These are phyloP conservation scores for Lycium barbarum DNA, from an alignment of 257 asterid genomes.

Conservation along the genomic window DNA sequence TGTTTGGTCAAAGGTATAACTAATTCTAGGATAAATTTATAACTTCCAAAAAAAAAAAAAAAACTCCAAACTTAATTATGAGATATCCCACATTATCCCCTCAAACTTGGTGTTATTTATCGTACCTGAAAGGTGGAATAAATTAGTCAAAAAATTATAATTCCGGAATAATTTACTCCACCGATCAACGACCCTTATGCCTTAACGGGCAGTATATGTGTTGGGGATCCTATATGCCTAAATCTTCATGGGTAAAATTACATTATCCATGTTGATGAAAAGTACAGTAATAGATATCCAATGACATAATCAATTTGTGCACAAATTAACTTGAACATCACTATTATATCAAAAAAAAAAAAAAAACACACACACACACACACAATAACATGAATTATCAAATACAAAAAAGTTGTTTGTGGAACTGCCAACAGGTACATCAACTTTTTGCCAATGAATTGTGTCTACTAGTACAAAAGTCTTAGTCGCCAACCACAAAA, in stretches of 20 bases:
- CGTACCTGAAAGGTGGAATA: too few species aligned
- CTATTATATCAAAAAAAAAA: neutral
- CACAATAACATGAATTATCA: neutral
- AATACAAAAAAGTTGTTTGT: neutral
- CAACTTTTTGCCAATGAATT: neutral
- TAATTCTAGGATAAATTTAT: too few species aligned
- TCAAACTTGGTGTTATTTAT: too few species aligned
- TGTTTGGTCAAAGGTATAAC: too few species aligned
- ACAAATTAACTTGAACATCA: neutral
- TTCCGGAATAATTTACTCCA: too few species aligned
- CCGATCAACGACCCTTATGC: too few species aligned
- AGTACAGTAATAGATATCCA: neutral
- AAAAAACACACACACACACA: too few species aligned
- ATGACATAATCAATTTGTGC: neutral
- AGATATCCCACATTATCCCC: too few species aligned
- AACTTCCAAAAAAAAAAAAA: too few species aligned
- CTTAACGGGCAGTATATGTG: neutral
- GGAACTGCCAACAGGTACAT: neutral
- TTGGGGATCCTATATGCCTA: neutral
- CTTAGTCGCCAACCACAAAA: conserved; percentile 21
- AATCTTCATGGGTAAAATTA: neutral
- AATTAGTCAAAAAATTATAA: too few species aligned
- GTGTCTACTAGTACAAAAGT: neutral
- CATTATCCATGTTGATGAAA: neutral
- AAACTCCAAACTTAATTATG: too few species aligned